phyloP scores from a whole-genome alignment of 2,329 filamentous ascomycete genomes.

The Epichloe amarillans region DNA sequence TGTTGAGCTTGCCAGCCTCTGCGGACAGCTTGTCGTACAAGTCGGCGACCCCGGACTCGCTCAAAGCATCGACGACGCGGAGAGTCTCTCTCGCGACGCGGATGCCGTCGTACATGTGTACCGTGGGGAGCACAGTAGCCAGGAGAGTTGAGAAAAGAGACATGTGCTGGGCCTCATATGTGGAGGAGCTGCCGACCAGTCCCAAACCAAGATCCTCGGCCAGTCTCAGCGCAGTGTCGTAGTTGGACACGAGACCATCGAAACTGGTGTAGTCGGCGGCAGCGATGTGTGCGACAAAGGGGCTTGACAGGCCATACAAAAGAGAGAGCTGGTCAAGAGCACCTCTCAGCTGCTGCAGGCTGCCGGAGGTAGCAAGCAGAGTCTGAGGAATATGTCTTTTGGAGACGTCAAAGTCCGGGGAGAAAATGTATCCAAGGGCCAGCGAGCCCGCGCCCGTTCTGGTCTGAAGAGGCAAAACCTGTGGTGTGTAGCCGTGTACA shows the following conservation, averaged over 20 bases:
- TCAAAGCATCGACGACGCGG: constrained; percentile 68
- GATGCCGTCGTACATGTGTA: constrained; percentile 83
- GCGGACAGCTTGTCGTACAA: constrained; percentile 55
- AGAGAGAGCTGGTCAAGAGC: constrained; percentile 83
- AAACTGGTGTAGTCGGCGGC: constrained; percentile 68
- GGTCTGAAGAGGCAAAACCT: constrained; percentile 71
- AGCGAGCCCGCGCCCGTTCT: constrained; percentile 80
- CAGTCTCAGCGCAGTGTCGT: constrained; percentile 63
- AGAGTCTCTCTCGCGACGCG: constrained; percentile 71
- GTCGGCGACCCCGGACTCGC: constrained; percentile 54
- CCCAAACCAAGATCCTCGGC: constrained; percentile 85
- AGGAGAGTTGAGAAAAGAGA: constrained; percentile 74
- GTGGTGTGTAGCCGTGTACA: constrained; percentile 66
- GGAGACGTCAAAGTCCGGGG: constrained; percentile 83
- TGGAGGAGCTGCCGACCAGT: constrained; percentile 71
- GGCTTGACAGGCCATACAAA: constrained; percentile 82
- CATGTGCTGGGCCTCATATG: constrained; percentile 93
- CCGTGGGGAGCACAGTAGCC: constrained; percentile 63
- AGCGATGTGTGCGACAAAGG: constrained; percentile 83
- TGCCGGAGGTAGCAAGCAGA: constrained; percentile 74
- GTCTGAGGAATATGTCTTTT: constrained; percentile 92
- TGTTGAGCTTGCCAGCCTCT: constrained; percentile 47
- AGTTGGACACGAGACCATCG: constrained; percentile 72
- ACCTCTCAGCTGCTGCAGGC: constrained; percentile 65
- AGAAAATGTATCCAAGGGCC: constrained; percentile 94